phyloP scores from a whole-genome alignment of 768 basidiomycete genomes.

The Tulasnella sp. region DNA sequence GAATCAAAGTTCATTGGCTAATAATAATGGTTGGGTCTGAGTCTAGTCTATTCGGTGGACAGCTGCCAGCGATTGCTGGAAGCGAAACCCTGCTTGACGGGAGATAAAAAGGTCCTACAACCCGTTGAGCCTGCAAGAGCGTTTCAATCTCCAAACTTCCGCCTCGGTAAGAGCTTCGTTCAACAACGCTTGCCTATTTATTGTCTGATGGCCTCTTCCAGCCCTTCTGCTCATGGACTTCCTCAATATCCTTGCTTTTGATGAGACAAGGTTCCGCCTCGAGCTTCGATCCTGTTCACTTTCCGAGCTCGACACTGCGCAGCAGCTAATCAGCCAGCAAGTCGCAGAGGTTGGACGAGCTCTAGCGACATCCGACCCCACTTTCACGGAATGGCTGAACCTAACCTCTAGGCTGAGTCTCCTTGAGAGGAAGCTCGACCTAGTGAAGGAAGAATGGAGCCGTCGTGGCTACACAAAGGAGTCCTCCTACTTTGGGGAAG shows the following conservation, averaged over 20 bases:
- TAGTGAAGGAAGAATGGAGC: not conserved
- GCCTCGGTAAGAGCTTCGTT: not conserved
- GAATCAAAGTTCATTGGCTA: not conserved
- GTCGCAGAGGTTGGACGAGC: not conserved
- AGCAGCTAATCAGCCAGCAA: not conserved
- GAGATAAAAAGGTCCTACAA: not conserved
- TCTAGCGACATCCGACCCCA: not conserved
- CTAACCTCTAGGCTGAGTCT: not conserved
- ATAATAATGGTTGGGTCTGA: not conserved
- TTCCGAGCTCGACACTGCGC: not conserved
- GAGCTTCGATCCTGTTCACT: not conserved
- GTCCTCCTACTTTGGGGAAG: not conserved
- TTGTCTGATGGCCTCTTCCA: not conserved
- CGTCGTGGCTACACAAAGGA: not conserved
- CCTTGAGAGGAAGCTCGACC: not conserved
- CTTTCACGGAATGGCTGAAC: not conserved
- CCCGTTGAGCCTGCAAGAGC: not conserved
- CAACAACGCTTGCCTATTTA: not conserved
- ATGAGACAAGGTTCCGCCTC: not conserved
- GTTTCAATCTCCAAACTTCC: not conserved
- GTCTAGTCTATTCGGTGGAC: not conserved
- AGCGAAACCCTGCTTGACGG: not conserved
- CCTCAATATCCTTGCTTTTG: not conserved
- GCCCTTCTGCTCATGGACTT: not conserved
- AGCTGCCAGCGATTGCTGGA: not conserved